Base-by-base conservation (phyloP, 2,329 filamentous ascomycete species). In the Hymenoscyphus repandus region DNA sequence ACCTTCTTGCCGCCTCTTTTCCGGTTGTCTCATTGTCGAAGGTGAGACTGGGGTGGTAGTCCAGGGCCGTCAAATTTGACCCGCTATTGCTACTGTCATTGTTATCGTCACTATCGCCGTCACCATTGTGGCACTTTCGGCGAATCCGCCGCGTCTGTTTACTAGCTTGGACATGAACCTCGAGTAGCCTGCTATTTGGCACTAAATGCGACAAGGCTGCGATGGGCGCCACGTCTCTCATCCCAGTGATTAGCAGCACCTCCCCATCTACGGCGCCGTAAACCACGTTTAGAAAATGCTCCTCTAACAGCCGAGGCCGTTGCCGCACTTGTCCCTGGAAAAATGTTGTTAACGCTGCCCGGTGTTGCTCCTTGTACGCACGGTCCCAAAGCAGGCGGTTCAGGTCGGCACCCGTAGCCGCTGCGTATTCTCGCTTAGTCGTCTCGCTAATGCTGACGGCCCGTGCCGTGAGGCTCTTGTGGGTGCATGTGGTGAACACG, bases 341-440 rank as follows among this genome's bases (percentile, higher is more conserved):
- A 53, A 78, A 84, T 1, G 46, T 53, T 1, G 74, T 78, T 65
- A 85, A 64, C 0, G 69, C 69, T 59, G 68, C 49, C 33, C 80
- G 74, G 56, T 85, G 79, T 51, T 77, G 58, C 66, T 85, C 81
- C 61, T 85, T 85, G 66, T 84, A 86, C 22, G 53, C 66, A 50
- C 80, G 80, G 53, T 85, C 74, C 0, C 31, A 11, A 34, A 81
- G 67, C 41, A 85, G 66, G 33, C 71, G 72, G 11, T 64, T 43
- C 0, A 76, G 18, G 52, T 83, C 69, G 13, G 75, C 73, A 36
- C 74, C 74, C 1, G 66, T 74, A 37, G 67, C 69, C 2, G 58
- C 64, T 1, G 79, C 79, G 45, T 83, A 85, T 62, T 78, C 73
- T 59, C 64, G 66, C 68, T 84, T 85, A n/a, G 68, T 77, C 1